A percentile compares a stretch with the other conserved stretches of the same genome.
Conservation (phyloP, 2,329 filamentous ascomycete genomes). For the Monosporascus sp. region DNA sequence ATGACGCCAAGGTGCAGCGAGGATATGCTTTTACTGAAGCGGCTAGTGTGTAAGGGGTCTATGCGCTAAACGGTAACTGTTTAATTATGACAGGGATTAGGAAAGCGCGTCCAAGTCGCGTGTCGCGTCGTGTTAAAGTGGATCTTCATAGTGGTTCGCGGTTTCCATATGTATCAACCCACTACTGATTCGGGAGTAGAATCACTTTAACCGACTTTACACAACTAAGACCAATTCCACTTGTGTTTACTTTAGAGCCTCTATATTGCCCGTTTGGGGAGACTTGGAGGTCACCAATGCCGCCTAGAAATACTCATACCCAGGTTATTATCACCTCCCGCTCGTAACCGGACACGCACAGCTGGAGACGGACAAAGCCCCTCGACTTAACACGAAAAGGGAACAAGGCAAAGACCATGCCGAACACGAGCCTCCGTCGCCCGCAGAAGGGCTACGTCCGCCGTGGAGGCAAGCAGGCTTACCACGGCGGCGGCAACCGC, state of each 20-base stretch:
- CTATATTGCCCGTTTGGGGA: slow-evolving; percentile 1
- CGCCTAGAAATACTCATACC: background rate
- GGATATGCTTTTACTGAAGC: slow-evolving; percentile 1
- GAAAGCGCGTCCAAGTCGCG: slow-evolving; percentile 3
- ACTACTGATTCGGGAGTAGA: too few species aligned
- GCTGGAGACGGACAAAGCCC: background rate
- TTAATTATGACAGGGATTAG: slow-evolving; percentile 4
- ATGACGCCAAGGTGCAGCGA: slow-evolving; percentile 11
- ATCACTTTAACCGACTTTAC: background rate
- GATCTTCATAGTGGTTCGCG: slow-evolving; percentile 1
- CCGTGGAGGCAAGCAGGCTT: slow-evolving; percentile 61
- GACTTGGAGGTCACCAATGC: slow-evolving; percentile 3
- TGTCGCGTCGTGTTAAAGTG: slow-evolving; percentile 4
- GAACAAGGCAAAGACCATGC: slow-evolving; percentile 39
- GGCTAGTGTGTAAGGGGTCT: background rate
- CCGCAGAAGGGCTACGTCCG: slow-evolving; percentile 64
- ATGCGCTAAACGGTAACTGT: slow-evolving; percentile 8
- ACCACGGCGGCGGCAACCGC: slow-evolving; percentile 58
- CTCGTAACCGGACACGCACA: background rate
- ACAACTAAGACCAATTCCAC: background rate
- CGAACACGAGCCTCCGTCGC: slow-evolving; percentile 54
- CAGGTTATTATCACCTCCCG: slow-evolving; percentile 1
- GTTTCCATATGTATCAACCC: background rate
- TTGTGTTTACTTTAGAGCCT: background rate
- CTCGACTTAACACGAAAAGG: background rate